Percentiles rank a stretch among this genome's conserved stretches.
Evolutionary conservation across 371 early-diverging fungal species (phyloP).

Genomic region (Lichtheimia corymbifera): DNA sequence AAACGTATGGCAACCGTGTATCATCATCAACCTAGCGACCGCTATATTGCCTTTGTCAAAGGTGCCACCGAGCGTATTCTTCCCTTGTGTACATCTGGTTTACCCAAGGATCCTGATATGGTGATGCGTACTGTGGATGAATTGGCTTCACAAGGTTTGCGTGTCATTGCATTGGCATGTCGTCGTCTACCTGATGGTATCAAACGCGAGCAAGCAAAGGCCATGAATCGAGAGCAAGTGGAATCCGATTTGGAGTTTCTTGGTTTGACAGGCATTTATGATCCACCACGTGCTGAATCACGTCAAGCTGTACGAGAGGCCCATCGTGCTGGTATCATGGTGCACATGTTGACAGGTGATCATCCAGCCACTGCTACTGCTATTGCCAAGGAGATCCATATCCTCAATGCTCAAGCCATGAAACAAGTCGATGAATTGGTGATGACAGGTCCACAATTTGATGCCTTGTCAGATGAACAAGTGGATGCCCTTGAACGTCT

Average conservation of each 20-base stretch:
- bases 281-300: constrained; percentile 81
- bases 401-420: constrained; percentile 60
- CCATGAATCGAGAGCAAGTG: constrained; percentile 44
- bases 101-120: constrained; percentile 14
- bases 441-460: constrained; percentile 83
- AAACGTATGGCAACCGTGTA: constrained; percentile 72
- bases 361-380: constrained; percentile 87
- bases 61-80: constrained; percentile 61
- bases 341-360: constrained; percentile 94
- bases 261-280: constrained; percentile 90
- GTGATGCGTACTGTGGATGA: constrained; percentile 21
- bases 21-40: constrained; percentile 30
- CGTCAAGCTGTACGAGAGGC: constrained; percentile 78
- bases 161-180: constrained; percentile 63
- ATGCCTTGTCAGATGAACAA: constrained; percentile 77
- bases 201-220: constrained; percentile 37
- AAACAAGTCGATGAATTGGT: constrained; percentile 56
- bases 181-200: constrained; percentile 17
- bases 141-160: constrained; percentile 35
- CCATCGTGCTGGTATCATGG: constrained; percentile 85
- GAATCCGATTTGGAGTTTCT: constrained; percentile 77
- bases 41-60: constrained; percentile 57
- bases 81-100: constrained; percentile 17
- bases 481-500: constrained; percentile 76
- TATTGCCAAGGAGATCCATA: constrained; percentile 86